Evolutionary conservation across 352 stramenopile species (phyloP).

Genomic region (Stramenopiles sp.): DNA sequence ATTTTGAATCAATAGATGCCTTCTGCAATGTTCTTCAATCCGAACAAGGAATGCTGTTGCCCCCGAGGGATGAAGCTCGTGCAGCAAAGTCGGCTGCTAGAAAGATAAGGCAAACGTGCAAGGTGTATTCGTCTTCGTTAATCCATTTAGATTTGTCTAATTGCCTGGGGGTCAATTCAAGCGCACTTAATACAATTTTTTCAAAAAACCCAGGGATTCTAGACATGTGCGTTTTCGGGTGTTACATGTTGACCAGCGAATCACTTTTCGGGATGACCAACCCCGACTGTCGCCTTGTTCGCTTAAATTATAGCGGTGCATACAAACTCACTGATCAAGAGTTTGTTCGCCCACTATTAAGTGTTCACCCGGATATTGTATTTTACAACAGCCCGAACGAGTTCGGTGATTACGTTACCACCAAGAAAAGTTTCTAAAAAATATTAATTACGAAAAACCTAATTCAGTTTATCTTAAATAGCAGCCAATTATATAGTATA

Average conservation of each 20-base stretch:
- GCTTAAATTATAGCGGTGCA: neutral
- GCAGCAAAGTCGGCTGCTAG: neutral
- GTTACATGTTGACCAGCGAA: neutral
- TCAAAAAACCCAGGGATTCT: neutral
- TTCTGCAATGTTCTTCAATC: neutral
- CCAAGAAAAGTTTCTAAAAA: too few species aligned
- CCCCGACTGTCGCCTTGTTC: neutral
- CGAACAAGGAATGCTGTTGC: neutral
- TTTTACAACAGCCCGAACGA: neutral
- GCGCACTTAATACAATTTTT: neutral
- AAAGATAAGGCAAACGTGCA: neutral
- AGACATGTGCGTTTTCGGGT: neutral
- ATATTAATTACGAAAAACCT: too few species aligned
- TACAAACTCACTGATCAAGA: neutral
- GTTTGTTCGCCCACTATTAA: neutral
- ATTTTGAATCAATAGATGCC: neutral
- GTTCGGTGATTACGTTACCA: neutral
- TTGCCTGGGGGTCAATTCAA: neutral
- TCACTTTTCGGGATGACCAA: neutral
- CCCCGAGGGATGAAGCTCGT: neutral
- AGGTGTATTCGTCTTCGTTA: neutral
- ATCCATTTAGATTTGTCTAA: neutral
- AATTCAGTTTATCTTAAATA: too few species aligned
- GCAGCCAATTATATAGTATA: too few species aligned
- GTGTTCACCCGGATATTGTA: neutral